These are phyloP conservation scores for Botryotinia globosa DNA, from an alignment of 2,329 filamentous ascomycete genomes.

Conservation along the genomic window DNA sequence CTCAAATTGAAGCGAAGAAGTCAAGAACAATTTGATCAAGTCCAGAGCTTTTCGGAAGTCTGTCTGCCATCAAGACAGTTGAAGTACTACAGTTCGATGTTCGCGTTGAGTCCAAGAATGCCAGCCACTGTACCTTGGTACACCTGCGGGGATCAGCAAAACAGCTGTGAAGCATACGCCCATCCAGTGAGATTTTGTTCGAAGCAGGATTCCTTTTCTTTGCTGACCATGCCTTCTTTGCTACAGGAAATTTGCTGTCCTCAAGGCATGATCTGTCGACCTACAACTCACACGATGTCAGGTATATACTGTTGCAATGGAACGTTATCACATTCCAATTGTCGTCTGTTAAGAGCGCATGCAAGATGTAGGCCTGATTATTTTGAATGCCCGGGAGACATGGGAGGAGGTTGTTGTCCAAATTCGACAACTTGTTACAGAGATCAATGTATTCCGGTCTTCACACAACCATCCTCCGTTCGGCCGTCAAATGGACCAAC, in stretches of 20 bases:
- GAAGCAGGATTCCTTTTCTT: background rate
- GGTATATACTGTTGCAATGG: conserved; percentile 35
- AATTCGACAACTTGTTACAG: conserved; percentile 19
- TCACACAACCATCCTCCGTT: conserved; percentile 19
- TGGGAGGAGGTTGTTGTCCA: conserved; percentile 35
- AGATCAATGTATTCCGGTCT: conserved; percentile 24
- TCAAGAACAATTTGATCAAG: background rate
- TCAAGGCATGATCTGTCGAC: conserved; percentile 28
- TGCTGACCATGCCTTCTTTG: background rate
- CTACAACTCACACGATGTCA: conserved; percentile 28
- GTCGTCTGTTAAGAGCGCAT: conserved; percentile 24
- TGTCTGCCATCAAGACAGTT: conserved; percentile 32
- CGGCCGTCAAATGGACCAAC: conserved; percentile 27
- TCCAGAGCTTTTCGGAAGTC: conserved; percentile 9
- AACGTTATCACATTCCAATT: conserved; percentile 23
- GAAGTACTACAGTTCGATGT: background rate
- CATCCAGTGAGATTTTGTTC: conserved; percentile 29
- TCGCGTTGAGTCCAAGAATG: conserved; percentile 10
- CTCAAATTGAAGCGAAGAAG: conserved; percentile 23
- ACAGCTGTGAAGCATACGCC: conserved; percentile 33
- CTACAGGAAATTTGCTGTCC: conserved; percentile 37
- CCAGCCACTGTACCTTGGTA: conserved; percentile 31
- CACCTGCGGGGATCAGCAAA: conserved; percentile 35
- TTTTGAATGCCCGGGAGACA: conserved; percentile 30
- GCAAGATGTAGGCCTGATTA: conserved; percentile 30